Evolutionary conservation across 176 grass and related monocot species (phyloP).

Genomic region (Carex pumila): DNA sequence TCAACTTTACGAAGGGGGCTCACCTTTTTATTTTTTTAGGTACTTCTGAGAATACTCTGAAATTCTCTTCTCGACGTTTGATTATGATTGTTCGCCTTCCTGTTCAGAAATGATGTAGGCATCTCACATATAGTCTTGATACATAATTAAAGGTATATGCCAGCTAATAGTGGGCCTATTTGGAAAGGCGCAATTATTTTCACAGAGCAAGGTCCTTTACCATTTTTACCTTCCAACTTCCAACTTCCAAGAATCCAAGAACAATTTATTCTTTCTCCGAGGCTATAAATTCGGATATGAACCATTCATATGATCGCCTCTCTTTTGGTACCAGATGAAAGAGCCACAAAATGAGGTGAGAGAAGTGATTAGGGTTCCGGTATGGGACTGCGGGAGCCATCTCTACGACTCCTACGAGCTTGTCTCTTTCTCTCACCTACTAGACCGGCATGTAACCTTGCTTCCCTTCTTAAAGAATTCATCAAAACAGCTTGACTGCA

Average conservation of each 20-base stretch:
- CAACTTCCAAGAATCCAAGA: background rate
- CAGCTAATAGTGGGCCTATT: background rate
- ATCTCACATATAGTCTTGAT: background rate
- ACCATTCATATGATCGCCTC: background rate
- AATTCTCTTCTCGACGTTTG: background rate
- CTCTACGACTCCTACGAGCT: constrained; percentile 17
- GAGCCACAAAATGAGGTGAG: background rate
- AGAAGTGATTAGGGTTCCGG: background rate
- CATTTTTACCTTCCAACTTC: background rate
- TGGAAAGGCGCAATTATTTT: background rate
- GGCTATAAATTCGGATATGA: background rate
- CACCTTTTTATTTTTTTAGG: background rate
- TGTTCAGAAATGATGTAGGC: background rate
- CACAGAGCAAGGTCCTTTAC: background rate
- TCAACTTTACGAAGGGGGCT: background rate
- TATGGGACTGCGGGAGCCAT: constrained; percentile 16
- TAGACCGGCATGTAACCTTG: constrained; percentile 10
- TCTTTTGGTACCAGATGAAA: background rate
- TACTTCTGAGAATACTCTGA: background rate
- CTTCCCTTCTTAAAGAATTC: background rate
- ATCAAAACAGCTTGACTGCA: background rate
- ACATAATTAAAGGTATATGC: background rate
- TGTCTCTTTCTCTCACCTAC: background rate
- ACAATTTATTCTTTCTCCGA: background rate
- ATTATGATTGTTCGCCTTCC: background rate